These are phyloP conservation scores for Neospermospora avenae DNA, from an alignment of 2,329 filamentous ascomycete species.

Conservation along the genomic window DNA sequence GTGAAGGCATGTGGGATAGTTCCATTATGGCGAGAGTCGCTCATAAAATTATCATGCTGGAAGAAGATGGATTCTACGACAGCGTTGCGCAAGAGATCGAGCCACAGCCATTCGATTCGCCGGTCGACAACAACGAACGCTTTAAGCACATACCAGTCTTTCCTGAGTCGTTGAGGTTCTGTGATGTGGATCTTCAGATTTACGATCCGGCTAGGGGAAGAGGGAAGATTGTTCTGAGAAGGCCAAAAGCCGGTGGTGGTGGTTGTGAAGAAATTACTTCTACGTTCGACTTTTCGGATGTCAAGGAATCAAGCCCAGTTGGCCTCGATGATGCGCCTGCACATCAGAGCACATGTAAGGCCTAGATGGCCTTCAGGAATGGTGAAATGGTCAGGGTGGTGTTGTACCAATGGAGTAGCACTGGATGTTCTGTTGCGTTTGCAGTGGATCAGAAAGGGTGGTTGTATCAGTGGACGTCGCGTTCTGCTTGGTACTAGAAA, in stretches of 20 bases:
- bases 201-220: background rate
- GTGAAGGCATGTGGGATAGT: constrained; percentile 63
- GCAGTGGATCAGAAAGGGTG: background rate
- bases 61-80: constrained; percentile 10
- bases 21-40: constrained; percentile 13
- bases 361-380: background rate
- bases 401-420: background rate
- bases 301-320: background rate
- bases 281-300: background rate
- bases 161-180: constrained; percentile 2
- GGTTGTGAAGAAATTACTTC: background rate
- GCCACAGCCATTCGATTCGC: background rate
- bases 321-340: background rate
- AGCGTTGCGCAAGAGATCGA: background rate
- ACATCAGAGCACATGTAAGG: too few relatives aligned
- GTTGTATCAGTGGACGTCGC: background rate
- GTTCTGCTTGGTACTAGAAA: too few relatives aligned
- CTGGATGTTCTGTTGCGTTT: background rate
- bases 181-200: constrained; percentile 2
- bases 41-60: constrained; percentile 9
- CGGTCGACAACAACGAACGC: background rate
- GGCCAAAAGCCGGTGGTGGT: background rate
- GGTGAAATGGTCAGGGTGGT: background rate
- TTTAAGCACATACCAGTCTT: background rate
- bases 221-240: background rate